A percentile compares a stretch with the other conserved stretches of the same genome.
Evolutionary conservation across 495 filamentous ascomycete species (phyloP).

Genomic region (Endocarpon pusillum): DNA sequence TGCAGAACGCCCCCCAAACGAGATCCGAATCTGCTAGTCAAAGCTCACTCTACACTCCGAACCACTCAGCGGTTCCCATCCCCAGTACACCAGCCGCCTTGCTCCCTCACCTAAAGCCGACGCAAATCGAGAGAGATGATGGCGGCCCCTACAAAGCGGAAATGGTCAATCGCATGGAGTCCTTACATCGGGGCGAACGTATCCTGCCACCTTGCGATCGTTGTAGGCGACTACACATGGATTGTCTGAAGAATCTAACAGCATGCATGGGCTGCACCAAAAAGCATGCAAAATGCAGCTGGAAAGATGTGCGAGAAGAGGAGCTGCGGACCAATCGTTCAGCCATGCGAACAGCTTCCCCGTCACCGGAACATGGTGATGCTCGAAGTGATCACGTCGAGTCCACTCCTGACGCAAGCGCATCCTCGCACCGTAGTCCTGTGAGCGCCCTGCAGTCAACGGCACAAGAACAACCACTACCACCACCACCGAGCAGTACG

Average conservation of each 20-base stretch:
- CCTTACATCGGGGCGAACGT: conserved; percentile 48
- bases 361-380: background rate
- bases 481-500: background rate
- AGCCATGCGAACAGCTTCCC: background rate
- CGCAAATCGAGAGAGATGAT: conserved; percentile 35
- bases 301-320: conserved; percentile 57
- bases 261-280: conserved; percentile 77
- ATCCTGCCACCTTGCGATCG: conserved; percentile 70
- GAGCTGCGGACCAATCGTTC: conserved; percentile 32
- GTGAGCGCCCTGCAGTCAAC: background rate
- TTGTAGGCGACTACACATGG: conserved; percentile 61
- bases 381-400: background rate
- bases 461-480: background rate
- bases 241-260: conserved; percentile 70
- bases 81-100: conserved; percentile 33
- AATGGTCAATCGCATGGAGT: conserved; percentile 61
- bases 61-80: conserved; percentile 30
- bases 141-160: conserved; percentile 44
- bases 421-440: background rate
- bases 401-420: too few species aligned
- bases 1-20: conserved; percentile 7
- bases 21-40: conserved; percentile 16
- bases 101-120: conserved; percentile 30
- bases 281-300: conserved; percentile 74
- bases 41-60: conserved; percentile 19